Evolutionary conservation across 1,284 basidiomycete species (phyloP).

Genomic region (Cryptococcus hybrid): DNA sequence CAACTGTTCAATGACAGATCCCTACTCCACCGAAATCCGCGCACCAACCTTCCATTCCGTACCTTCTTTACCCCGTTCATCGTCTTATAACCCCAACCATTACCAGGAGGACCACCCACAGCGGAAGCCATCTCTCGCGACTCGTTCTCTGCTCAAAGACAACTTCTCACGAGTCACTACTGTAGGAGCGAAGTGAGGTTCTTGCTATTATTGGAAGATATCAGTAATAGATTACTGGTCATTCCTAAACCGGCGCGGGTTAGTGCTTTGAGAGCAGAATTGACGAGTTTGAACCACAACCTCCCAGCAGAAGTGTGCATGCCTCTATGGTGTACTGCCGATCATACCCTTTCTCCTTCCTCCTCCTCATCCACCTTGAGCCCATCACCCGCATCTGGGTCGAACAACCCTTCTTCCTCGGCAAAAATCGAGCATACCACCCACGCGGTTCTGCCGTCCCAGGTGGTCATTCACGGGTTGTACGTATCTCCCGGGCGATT

Average conservation of each 20-base stretch:
- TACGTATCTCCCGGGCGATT: slow-evolving; percentile 77
- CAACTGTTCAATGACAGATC: not conserved
- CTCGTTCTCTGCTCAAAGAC: slow-evolving; percentile 63
- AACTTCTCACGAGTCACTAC: slow-evolving; percentile 82
- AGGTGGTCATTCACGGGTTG: slow-evolving; percentile 82
- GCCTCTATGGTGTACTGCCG: slow-evolving; percentile 89
- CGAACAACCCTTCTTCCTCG: slow-evolving; percentile 38
- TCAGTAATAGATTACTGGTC: slow-evolving; percentile 86
- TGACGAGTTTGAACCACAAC: slow-evolving; percentile 94
- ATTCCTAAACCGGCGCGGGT: slow-evolving; percentile 93
- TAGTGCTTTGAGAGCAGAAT: slow-evolving; percentile 89
- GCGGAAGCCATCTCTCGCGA: slow-evolving; percentile 9
- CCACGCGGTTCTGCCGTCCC: too few relatives aligned
- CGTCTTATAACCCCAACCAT: slow-evolving; percentile 51
- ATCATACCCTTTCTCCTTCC: slow-evolving; percentile 34
- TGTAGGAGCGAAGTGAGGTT: slow-evolving; percentile 93
- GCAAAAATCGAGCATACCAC: slow-evolving; percentile 40
- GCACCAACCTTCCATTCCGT: slow-evolving; percentile 54
- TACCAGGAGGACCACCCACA: slow-evolving; percentile 15
- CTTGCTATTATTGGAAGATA: slow-evolving; percentile 82
- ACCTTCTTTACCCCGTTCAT: slow-evolving; percentile 20
- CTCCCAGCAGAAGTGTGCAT: slow-evolving; percentile 95
- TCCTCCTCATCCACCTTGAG: not conserved
- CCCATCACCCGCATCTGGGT: not conserved
- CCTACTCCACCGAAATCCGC: slow-evolving; percentile 35